Percentiles rank a stretch among this genome's conserved stretches.
phyloP scores from a whole-genome alignment of 805 yeast species.

The Huiozyma sinensis region DNA sequence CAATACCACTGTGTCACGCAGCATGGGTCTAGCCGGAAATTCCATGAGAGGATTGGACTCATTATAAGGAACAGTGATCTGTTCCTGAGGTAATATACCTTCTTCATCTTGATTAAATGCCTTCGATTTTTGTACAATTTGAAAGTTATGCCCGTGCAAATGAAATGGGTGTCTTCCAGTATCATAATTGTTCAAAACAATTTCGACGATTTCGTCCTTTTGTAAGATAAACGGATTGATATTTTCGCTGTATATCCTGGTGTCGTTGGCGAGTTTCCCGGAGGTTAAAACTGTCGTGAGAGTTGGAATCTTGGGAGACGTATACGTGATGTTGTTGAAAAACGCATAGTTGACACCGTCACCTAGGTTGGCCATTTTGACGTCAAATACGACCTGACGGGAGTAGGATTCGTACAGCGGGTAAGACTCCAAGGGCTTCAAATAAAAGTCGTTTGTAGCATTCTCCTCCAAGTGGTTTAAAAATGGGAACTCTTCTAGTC shows the following conservation, averaged over 20 bases:
- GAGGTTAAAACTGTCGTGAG: conserved; percentile 51
- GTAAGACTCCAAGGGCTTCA: conserved; percentile 33
- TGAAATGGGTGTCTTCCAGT: conserved; percentile 75
- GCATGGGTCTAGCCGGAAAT: conserved; percentile 49
- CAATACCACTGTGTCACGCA: conserved; percentile 63
- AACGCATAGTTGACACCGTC: conserved; percentile 72
- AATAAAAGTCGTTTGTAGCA: conserved; percentile 28
- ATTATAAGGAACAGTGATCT: conserved; percentile 42
- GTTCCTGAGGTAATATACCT: conserved; percentile 10
- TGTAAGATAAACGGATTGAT: conserved; percentile 54
- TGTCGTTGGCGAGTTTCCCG: conserved; percentile 45
- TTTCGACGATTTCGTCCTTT: conserved; percentile 54
- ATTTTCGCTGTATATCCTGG: conserved; percentile 62
- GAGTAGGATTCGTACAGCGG: conserved; percentile 51
- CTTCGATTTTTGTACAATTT: conserved; percentile 43
- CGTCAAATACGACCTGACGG: conserved; percentile 45
- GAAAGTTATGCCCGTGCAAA: conserved; percentile 66
- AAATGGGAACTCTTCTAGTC: neutral
- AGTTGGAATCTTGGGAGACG: conserved; percentile 62
- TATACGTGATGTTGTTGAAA: conserved; percentile 57
- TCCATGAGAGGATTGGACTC: conserved; percentile 31
- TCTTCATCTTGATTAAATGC: conserved; percentile 31
- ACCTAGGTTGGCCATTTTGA: conserved; percentile 57
- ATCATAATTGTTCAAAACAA: conserved; percentile 70
- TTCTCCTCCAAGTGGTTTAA: conserved; percentile 7